Conservation (phyloP, 331 rosid species). For the Cydonia oblonga region DNA sequence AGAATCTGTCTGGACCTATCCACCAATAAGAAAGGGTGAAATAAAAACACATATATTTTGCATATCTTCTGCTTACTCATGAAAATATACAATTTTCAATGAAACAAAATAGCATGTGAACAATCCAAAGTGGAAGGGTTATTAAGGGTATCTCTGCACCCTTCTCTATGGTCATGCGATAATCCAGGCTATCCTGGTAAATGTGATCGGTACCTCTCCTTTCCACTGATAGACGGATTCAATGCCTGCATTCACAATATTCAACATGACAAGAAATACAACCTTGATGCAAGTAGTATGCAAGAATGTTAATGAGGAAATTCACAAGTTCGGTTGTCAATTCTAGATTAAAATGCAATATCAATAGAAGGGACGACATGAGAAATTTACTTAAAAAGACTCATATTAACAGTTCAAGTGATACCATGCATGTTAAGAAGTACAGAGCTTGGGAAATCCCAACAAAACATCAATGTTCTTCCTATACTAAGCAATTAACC, state of each 20-base stretch:
- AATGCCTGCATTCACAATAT: slow-evolving; percentile 48
- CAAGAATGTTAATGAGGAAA: neutral
- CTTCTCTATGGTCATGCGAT: too few species aligned
- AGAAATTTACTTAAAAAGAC: neutral
- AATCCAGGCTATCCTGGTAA: too few species aligned
- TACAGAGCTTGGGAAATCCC: neutral
- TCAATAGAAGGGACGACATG: neutral
- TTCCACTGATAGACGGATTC: slow-evolving; percentile 86
- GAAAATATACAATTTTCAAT: neutral
- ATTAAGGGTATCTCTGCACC: too few species aligned
- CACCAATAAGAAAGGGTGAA: neutral
- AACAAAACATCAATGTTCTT: neutral
- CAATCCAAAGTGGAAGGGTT: neutral
- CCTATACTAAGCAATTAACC: neutral
- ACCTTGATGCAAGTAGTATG: neutral
- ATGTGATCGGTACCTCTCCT: slow-evolving; percentile 56
- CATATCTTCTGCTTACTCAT: neutral
- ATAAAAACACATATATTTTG: neutral
- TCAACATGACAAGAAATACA: neutral
- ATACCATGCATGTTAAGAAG: neutral
- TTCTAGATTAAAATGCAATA: neutral
- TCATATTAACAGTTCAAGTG: neutral
- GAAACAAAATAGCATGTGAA: neutral
- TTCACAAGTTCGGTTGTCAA: neutral
- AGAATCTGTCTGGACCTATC: slow-evolving; percentile 79